A percentile compares a stretch with the other conserved stretches of the same genome.
phyloP scores from a whole-genome alignment of 495 filamentous ascomycete species.

The Jackrogersella minutella region DNA sequence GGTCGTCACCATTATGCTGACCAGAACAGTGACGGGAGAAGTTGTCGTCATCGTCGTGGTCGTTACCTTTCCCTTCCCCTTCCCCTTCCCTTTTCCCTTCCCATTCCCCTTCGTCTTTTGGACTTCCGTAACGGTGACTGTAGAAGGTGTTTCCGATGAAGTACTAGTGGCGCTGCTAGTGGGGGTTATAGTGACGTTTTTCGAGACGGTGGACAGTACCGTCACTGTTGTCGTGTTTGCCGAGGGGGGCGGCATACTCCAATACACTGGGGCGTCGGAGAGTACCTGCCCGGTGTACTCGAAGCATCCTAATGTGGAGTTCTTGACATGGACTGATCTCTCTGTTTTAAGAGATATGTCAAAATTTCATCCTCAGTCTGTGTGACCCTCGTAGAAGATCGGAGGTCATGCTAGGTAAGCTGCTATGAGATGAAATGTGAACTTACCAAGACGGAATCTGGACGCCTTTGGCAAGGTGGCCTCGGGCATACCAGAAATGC shows the following conservation, averaged over 20 bases:
- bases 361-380: background rate
- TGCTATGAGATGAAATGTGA: background rate
- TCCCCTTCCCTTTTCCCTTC: background rate
- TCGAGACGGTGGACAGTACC: background rate
- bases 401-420: too few relatives aligned
- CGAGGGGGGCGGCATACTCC: background rate
- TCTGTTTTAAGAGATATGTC: background rate
- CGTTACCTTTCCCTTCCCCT: background rate
- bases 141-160: background rate
- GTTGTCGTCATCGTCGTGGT: background rate
- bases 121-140: background rate
- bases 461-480: background rate
- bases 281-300: background rate
- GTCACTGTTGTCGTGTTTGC: background rate
- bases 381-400: background rate
- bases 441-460: background rate
- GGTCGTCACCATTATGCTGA: background rate
- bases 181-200: background rate
- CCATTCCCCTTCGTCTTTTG: background rate
- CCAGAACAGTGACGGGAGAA: background rate
- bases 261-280: background rate
- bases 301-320: conserved; percentile 1
- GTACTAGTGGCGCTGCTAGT: background rate
- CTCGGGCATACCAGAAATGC: background rate
- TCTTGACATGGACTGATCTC: background rate